A percentile compares a stretch with the other conserved stretches of the same genome.
These are phyloP conservation scores for Chromosphaera perkinsii DNA, from an alignment of 208 protist genomes.

Conservation along the genomic window DNA sequence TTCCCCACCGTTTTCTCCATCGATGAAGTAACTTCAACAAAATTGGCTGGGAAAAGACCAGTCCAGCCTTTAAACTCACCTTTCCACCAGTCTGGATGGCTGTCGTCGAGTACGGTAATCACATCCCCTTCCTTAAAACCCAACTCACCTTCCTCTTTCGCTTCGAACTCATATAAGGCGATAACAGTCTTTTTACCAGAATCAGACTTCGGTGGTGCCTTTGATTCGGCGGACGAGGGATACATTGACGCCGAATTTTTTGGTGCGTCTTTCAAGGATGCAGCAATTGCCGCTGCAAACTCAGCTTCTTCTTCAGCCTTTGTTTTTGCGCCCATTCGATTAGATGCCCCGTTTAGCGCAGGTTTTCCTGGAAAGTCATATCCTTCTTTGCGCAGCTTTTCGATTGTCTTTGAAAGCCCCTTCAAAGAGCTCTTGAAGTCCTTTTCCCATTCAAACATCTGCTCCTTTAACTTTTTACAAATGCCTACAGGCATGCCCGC, in stretches of 20 bases:
- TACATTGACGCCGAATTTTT: not conserved
- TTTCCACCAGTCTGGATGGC: slow-evolving; percentile 22
- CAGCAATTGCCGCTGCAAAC: slow-evolving; percentile 11
- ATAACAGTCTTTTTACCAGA: not conserved
- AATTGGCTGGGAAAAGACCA: no score
- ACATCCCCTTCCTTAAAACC: slow-evolving; percentile 6
- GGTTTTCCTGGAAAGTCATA: no score
- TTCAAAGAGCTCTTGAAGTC: no score
- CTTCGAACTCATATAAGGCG: slow-evolving; percentile 18
- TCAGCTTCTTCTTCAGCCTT: slow-evolving; percentile 11
- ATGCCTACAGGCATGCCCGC: no score
- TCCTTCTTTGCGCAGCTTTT: no score
- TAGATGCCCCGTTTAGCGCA: no score
- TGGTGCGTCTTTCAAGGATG: not conserved
- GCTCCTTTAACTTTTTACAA: no score
- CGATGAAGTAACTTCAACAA: no score
- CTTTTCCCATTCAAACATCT: no score
- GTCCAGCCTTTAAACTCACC: no score
- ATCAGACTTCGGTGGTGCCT: not conserved
- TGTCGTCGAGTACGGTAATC: slow-evolving; percentile 6
- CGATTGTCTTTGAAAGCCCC: no score
- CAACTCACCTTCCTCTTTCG: slow-evolving; percentile 12
- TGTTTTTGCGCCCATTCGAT: not conserved
- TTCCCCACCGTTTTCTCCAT: no score
- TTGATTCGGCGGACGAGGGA: not conserved